Base-by-base conservation (phyloP, 306 rosid genomes). In the Gynostemma pentaphyllum region DNA sequence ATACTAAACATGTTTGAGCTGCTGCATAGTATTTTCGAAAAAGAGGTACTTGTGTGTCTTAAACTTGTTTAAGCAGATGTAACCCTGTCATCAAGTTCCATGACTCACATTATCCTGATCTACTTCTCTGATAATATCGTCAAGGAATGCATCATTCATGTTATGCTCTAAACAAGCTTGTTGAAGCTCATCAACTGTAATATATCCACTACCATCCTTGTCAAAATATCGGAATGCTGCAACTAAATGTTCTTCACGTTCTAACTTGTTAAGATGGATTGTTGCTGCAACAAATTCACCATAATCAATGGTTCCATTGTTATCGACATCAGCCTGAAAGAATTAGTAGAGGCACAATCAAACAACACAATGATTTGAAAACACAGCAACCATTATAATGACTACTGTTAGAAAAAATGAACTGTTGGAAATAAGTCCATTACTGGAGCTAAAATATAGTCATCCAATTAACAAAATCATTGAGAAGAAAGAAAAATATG, bases 251-350 rank as follows among this genome's bases (percentile, higher is more conserved):
- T 90, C 97, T 80, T 90, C 97, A 2, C 97, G 97, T 62, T 90
- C 97, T 61, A 90, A 84, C 76, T 90, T 90, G 87, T 90, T 90
- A 65, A 90, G 97, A 80, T 90, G 97, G 73, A 90, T 87, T 39
- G 97, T 90, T 37, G 97, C 97, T 54, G 97, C 97, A 68, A 90
- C 83, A 72, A 90, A 90, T 70, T 90, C 97, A 59, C 97, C 97
- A 66, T 90, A 90, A 76, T 90, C 97, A 66, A 90, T 90, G 27
- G 97, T 90, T 55, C 97, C 97, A 72, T 94, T 90, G 66, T 85
- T 90, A 79, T 90, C 97, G 68, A 90, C 90, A 73, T 90, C 97
- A 78, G 97, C 97, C 97, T 90, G 57, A 50, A 34, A 67, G 70
- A 81, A 34, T 70, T 71, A 34, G 68, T 80, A 72, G 26, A 45